Conservation (phyloP, 495 filamentous ascomycete species). For the Amorphotheca resinae region DNA sequence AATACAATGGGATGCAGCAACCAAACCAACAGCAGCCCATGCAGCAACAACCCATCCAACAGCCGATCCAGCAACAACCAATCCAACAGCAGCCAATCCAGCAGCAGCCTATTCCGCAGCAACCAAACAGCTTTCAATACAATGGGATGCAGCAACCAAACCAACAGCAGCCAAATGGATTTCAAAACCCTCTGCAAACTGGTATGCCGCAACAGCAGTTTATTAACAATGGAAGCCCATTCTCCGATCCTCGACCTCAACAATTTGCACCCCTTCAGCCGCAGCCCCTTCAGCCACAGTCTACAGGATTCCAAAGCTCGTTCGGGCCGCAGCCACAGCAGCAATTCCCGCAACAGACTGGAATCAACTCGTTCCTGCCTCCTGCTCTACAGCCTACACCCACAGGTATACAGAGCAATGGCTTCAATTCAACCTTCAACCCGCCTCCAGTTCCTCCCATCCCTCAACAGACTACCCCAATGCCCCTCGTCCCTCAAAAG, state of each 20-base stretch:
- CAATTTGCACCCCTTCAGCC: conserved; percentile 45
- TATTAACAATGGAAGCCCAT: conserved; percentile 34
- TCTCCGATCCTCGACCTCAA: conserved; percentile 43
- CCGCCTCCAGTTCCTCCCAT: conserved; percentile 31
- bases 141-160: background rate
- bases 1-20: conserved; percentile 1
- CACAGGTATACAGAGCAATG: conserved; percentile 43
- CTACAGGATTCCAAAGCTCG: conserved; percentile 46
- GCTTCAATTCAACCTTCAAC: conserved; percentile 33
- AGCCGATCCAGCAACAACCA: too few species aligned
- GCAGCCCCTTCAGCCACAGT: conserved; percentile 1
- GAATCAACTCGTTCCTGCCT: conserved; percentile 45
- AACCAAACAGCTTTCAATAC: conserved; percentile 25
- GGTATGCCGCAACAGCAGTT: conserved; percentile 22
- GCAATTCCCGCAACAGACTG: conserved; percentile 32
- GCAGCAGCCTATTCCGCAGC: conserved; percentile 31
- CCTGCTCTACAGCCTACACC: conserved; percentile 42
- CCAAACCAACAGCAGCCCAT: background rate
- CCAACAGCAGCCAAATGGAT: conserved; percentile 23
- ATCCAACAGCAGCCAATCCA: conserved; percentile 6
- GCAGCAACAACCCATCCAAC: too few species aligned
- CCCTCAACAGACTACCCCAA: conserved; percentile 36
- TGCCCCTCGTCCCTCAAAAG: conserved; percentile 68
- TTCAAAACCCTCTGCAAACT: conserved; percentile 24
- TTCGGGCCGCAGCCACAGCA: conserved; percentile 31